Evolutionary conservation across 768 basidiomycete species (phyloP), one percentile per base, ranked within the genome.

Genomic region (Hortiboletus flavorubellus): DNA sequence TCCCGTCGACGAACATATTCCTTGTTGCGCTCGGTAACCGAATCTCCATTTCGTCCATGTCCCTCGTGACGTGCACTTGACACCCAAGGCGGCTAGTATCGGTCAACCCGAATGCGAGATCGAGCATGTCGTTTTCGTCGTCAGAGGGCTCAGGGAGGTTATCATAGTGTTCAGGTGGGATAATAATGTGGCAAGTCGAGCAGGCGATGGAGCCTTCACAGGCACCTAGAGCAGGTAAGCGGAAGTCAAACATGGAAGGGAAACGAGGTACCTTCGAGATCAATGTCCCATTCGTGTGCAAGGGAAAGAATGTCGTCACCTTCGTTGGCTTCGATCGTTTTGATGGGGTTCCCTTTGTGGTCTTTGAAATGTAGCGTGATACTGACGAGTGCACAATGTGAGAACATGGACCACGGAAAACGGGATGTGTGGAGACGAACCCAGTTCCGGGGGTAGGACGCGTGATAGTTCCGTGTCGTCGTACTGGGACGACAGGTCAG

Each of bases 41-140:
- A n/a, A 86, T 89, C 0, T 80, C 82, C 68, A 96, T 85, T 23
- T 91, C 94, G 65, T 97, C 89, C 62, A 98, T 70, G 46, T 90
- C 90, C 53, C 77, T 83, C 10, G 87, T 91, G 30, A 99, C 71
- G 49, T 85, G 71, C 68, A 90, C 86, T 68, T 90, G 89, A 65
- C 89, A 90, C 0, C 89, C 89, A 18, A 91, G 73, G 10, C 85
- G 77, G 58, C 89, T 96, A 62, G 96, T 98, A 65, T 98, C 96
- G 1, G 93, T 95, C 49, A 98, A 78, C 0, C 93, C 97, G 64
- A 98, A 98, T 4, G 96, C 96, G 81, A 98, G 91, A 71, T 98
- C 96, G 38, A 99, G 81, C 93, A 95, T 94, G 64, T 93, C 95
- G 65, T 98, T 99, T 74, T 99, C 96, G 67, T 99, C 96, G 61